Conservation (phyloP, 2,329 filamentous ascomycete genomes). For the Xylariomycetidae sp. region DNA sequence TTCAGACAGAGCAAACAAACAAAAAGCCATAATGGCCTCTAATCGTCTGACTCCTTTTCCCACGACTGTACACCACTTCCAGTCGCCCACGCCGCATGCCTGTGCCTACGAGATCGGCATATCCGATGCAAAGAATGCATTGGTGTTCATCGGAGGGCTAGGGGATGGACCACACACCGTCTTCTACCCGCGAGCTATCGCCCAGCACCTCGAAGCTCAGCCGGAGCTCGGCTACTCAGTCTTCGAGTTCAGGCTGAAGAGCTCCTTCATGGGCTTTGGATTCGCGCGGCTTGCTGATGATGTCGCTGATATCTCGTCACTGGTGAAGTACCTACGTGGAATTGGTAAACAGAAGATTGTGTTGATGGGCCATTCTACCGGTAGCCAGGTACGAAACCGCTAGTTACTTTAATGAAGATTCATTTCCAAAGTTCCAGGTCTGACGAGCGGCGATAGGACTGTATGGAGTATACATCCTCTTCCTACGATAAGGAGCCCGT, state of each 20-base stretch:
- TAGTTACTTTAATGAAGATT: too few relatives aligned
- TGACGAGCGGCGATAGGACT: constrained; percentile 42
- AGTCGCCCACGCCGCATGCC: constrained; percentile 33
- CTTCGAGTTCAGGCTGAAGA: constrained; percentile 52
- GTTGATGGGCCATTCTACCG: constrained; percentile 55
- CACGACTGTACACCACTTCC: constrained; percentile 42
- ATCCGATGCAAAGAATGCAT: constrained; percentile 45
- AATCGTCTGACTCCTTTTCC: constrained; percentile 37
- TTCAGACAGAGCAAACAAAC: too few relatives aligned
- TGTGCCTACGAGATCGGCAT: constrained; percentile 45
- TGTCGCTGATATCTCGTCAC: constrained; percentile 46
- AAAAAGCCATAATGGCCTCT: too few relatives aligned
- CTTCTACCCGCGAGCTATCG: constrained; percentile 48
- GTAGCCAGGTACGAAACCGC: constrained; percentile 42
- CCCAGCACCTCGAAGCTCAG: constrained; percentile 35
- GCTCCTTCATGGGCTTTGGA: constrained; percentile 50
- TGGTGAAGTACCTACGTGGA: constrained; percentile 50
- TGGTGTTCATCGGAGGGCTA: constrained; percentile 68
- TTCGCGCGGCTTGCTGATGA: constrained; percentile 46
- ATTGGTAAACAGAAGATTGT: constrained; percentile 48
- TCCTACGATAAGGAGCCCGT: constrained; percentile 45
- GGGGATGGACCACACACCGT: constrained; percentile 65
- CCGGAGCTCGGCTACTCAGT: constrained; percentile 43
- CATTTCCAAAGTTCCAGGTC: neutral
- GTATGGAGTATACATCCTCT: constrained; percentile 48